Evolutionary conservation across 176 grass and related monocot genomes (phyloP).

Genomic region (Zea luxurians): DNA sequence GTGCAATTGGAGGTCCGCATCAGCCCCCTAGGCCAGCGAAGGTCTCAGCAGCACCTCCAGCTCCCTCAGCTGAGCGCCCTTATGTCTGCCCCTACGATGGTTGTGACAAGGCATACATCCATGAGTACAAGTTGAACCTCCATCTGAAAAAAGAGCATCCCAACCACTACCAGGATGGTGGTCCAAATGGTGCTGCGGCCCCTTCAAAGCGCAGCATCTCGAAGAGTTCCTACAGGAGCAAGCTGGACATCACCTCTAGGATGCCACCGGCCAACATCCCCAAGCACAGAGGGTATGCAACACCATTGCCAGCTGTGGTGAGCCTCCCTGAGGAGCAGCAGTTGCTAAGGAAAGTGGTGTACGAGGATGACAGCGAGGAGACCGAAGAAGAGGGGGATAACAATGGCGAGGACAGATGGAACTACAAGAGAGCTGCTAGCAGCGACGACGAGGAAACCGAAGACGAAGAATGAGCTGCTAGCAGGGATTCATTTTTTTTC

Average conservation of each 20-base stretch:
- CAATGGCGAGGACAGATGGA: conserved; percentile 37
- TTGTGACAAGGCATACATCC: conserved; percentile 92
- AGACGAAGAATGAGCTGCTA: conserved; percentile 62
- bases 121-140: conserved; percentile 96
- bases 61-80: conserved; percentile 69
- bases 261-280: conserved; percentile 45
- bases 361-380: conserved; percentile 73
- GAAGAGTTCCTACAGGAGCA: conserved; percentile 57
- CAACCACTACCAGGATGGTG: conserved; percentile 60
- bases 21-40: conserved; percentile 51
- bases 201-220: conserved; percentile 25
- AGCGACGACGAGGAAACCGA: conserved; percentile 72
- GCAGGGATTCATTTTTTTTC: neutral
- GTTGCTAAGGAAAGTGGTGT: conserved; percentile 38
- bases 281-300: conserved; percentile 34
- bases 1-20: conserved; percentile 43
- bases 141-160: conserved; percentile 92
- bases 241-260: conserved; percentile 27
- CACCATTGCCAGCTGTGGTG: conserved; percentile 17
- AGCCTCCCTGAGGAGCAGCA: conserved; percentile 31
- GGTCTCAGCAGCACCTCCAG: conserved; percentile 38
- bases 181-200: conserved; percentile 28
- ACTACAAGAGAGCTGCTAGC: conserved; percentile 49
- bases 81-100: conserved; percentile 84
- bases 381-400: conserved; percentile 52